Evolutionary conservation across 2,329 filamentous ascomycete genomes (phyloP), one percentile per base, ranked within the genome.

Genomic region (Fusarium sambucinum): DNA sequence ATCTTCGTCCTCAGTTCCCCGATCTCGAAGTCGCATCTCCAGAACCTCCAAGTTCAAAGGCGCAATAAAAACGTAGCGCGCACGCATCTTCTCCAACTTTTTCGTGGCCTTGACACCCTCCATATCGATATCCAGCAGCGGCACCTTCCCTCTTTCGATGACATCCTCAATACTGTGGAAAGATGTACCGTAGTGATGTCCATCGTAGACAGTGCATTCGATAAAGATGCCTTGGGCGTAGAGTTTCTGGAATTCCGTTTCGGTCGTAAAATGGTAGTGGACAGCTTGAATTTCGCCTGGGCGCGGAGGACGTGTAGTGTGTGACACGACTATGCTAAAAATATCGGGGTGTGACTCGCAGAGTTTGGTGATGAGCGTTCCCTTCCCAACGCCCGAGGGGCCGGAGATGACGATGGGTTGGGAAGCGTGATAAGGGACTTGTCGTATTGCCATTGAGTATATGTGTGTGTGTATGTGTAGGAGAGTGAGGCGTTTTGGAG

Each of bases 341-440:
- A 17, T 38, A 9, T 13, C 17, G 0, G 41, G 56, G 5, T 62
- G 29, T 1, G 30, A 29, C 6, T 47, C 35, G 16, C 14, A 25
- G 1, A 62, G 16, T 3, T 32, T 32, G 0, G 29, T 29, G 2
- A 30, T 25, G 1, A 63, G 14, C 1, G 21, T 25, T 2, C 32
- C 13, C 16, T 62, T 62, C 4, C 57, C 48, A 8, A 40, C 30
- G 0, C 42, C 32, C 33, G 30, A 45, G 6, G 50, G 32, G 1
- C 48, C 48, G 1, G 50, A 62, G n/a, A 63, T n/a, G 8, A 62
- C 16, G 5, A 56, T 30, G 1, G 59, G 48, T 7, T 50, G 40
- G 6, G 16, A 42, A 7, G 27, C 32, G 14, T 14, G 50, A 44
- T 54, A 47, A 2, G 51, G 40, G 1, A 54, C 23, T 35, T 17